Evolutionary conservation across 345 rosid genomes (phyloP).

Genomic region (Conringia planisiliqua): DNA sequence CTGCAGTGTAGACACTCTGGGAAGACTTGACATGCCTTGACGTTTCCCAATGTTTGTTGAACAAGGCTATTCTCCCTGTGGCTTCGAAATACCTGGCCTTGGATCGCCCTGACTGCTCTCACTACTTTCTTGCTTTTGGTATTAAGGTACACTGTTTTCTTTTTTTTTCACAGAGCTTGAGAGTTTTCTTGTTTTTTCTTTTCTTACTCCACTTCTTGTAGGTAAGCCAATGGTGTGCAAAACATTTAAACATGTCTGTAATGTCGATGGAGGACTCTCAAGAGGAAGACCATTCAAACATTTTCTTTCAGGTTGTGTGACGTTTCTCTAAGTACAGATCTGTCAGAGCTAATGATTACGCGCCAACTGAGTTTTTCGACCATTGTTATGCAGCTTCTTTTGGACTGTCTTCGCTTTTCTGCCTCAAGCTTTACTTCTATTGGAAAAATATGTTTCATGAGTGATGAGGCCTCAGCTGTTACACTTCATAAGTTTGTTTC

Average conservation of each 20-base stretch:
- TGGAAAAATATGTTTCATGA: conserved; percentile 37
- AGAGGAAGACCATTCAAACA: conserved; percentile 71
- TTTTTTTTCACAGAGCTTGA: background rate
- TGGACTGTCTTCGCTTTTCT: conserved; percentile 56
- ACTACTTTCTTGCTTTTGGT: conserved; percentile 52
- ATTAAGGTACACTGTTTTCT: conserved; percentile 48
- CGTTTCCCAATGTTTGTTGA: conserved; percentile 70
- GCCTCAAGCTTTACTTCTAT: conserved; percentile 51
- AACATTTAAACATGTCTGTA: conserved; percentile 79
- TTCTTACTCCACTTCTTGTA: conserved; percentile 19
- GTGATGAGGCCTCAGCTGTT: conserved; percentile 36
- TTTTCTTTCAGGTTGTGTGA: conserved; percentile 60
- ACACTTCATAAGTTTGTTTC: conserved; percentile 52
- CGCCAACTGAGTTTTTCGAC: background rate
- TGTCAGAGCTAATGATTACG: background rate
- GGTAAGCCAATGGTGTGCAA: conserved; percentile 83
- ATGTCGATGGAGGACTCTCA: conserved; percentile 81
- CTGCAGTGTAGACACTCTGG: conserved; percentile 57
- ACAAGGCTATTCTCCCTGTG: conserved; percentile 58
- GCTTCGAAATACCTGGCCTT: conserved; percentile 56
- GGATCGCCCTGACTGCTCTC: conserved; percentile 40
- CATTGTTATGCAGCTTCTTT: conserved; percentile 66
- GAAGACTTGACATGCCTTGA: conserved; percentile 93
- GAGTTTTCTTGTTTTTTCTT: background rate
- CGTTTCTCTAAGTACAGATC: background rate